Percentiles rank a stretch among this genome's conserved stretches.
Evolutionary conservation across 768 basidiomycete species (phyloP).

Genomic region (Russula sp.): DNA sequence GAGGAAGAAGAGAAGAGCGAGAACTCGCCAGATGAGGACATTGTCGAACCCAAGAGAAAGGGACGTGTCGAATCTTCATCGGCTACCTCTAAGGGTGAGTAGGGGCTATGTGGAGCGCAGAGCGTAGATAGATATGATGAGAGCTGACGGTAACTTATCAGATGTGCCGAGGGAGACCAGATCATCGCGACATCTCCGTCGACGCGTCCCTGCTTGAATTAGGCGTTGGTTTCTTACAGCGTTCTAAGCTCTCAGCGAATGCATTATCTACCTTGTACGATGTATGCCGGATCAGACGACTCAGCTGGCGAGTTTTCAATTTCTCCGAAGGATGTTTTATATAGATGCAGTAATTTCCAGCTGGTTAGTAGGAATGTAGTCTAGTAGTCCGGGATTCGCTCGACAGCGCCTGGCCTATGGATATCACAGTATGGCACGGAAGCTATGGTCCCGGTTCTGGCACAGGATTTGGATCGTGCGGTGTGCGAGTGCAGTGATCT

Average conservation of each 20-base stretch:
- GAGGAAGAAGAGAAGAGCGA: conserved; percentile 3
- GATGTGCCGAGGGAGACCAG: conserved; percentile 1
- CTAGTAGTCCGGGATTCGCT: too few species aligned
- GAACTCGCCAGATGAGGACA: conserved; percentile 3
- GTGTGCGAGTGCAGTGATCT: not conserved
- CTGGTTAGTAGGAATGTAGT: not conserved
- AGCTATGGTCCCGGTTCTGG: too few species aligned
- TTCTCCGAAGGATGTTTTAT: not conserved
- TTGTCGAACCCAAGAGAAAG: not conserved
- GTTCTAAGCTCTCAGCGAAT: not conserved
- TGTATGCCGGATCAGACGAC: not conserved
- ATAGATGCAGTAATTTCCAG: not conserved
- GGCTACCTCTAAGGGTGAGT: conserved; percentile 3
- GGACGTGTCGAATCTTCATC: not conserved
- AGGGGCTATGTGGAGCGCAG: not conserved
- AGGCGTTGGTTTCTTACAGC: not conserved
- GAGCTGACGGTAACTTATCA: not conserved
- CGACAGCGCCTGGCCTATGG: too few species aligned
- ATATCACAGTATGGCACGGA: too few species aligned
- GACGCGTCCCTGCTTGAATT: conserved; percentile 7
- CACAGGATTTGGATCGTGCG: too few species aligned
- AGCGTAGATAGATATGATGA: not conserved
- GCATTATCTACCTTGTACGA: not conserved
- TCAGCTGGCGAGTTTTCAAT: not conserved
- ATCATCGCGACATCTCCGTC: conserved; percentile 2